Base-by-base conservation (phyloP, 2,329 filamentous ascomycete species). In the Ophidiomyces ophidiicola region DNA sequence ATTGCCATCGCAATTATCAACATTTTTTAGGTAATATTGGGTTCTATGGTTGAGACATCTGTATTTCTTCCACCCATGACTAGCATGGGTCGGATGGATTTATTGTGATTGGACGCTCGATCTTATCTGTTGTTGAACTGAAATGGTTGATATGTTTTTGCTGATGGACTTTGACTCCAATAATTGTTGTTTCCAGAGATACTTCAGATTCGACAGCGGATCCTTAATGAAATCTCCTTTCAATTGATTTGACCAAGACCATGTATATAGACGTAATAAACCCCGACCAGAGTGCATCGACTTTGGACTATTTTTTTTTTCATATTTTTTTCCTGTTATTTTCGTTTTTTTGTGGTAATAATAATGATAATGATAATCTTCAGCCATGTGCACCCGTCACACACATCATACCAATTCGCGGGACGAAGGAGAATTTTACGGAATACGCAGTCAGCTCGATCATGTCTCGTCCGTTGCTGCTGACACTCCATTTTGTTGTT, bases 1-100 rank as follows among this genome's bases (percentile, higher is more conserved):
- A 15, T 42, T 29, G 25, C 20, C 18, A 34, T 39, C 20, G 39
- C 39, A 11, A 25, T 37, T 17, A 12, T 42, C 10, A 41, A 38
- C 19, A 18, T 42, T 10, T n/a, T 42, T 10, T 41, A 41, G 36
- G 6, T 23, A 14, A 21, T 21, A n/a, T 36, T 17, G 30, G n/a
- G n/a, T n/a, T 28, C 32, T n/a, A 15, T 18, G 23, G 23, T 41
- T 23, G 31, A 30, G 35, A 7, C 19, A 15, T 31, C 19, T 6
- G 14, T 30, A 5, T 24, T 30, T 30, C 15, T 25, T 31, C 28
- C n/a, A 24, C 11, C n/a, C 18, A 17, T n/a, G 6, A n/a, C 26
- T 23, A 28, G 28, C 26, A 38, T 37, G 7, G 25, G 23, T 26
- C 33, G 11, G 21, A 12, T 15, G 24, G 23, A 36, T 3, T 36